Evolutionary conservation across 331 rosid genomes (phyloP), one percentile per base, ranked within the genome.

Genomic region (Stylosanthes scabra): DNA sequence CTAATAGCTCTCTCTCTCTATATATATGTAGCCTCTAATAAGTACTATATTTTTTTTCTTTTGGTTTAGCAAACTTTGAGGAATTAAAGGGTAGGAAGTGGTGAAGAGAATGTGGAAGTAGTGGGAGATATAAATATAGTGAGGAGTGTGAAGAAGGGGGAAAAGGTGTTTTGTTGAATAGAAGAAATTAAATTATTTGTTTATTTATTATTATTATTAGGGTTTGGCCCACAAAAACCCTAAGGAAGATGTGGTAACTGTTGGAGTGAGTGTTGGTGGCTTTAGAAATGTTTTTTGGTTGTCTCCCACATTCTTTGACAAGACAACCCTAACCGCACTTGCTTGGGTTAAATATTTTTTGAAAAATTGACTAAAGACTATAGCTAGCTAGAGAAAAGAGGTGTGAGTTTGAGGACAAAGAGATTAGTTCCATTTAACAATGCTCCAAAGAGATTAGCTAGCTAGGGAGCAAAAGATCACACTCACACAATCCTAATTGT

Each of bases 241-340:
- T 81, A 45, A 81, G 88, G 88, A 86, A 42, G 85, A 79, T 20
- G 29, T 74, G 82, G 87, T 88, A 86, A 88, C 89, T 91, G 89
- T 89, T 34, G 39, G 39, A 34, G 39, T 34, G 39, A 3, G 39
- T 34, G 39, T 34, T 78, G 68, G 9, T 72, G 63, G 46, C 80
- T 74, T 86, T 86, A 61, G 46, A 46, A 59, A 84, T 89, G 93
- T 85, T 89, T 89, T 73, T 74, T 74, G 75, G 34, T 69, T 87
- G 99, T 89, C 96, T 84, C 97, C 96, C 91, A 86, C 88, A 79
- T 83, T 66, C 78, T 68, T 75, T 78, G 83, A 84, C 88, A 73
- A 59, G 82, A 74, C 89, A 79, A 71, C 84, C 78, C 40, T 61
- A 15, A 80, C 77, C 76, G 70, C 85, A 56, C 80, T 64, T 51